Percentiles rank a stretch among this genome's conserved stretches.
These are phyloP conservation scores for Diaporthe destruens DNA, from an alignment of 2,329 filamentous ascomycete species.

Conservation along the genomic window DNA sequence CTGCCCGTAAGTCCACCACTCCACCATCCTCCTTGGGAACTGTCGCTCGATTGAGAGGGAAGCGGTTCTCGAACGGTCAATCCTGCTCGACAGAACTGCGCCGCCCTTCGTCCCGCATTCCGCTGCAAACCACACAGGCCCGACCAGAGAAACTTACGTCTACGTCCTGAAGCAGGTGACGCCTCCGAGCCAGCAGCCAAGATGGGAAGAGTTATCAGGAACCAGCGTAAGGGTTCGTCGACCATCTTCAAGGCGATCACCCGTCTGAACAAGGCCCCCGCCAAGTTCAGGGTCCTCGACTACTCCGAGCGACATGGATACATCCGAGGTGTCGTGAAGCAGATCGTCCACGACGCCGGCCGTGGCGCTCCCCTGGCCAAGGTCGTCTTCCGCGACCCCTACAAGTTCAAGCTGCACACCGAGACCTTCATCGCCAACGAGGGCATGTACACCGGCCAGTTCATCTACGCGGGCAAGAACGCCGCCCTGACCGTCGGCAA, in stretches of 20 bases:
- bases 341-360: slow-evolving; percentile 99
- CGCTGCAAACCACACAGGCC: slow-evolving; percentile 9
- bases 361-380: slow-evolving; percentile 98
- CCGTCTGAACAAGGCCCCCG: slow-evolving; percentile 93
- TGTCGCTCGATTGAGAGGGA: slow-evolving; percentile 31
- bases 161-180: slow-evolving; percentile 34
- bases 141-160: slow-evolving; percentile 34
- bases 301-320: slow-evolving; percentile 98
- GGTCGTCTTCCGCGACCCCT: slow-evolving; percentile 97
- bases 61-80: slow-evolving; percentile 14
- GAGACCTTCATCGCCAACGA: slow-evolving; percentile 99
- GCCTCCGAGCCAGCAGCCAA: slow-evolving; percentile 50
- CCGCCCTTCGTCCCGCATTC: background rate
- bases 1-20: slow-evolving; percentile 40
- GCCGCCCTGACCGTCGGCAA: slow-evolving; percentile 97
- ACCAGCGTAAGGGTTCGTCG: slow-evolving; percentile 73
- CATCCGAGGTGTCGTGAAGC: slow-evolving; percentile 96
- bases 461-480: slow-evolving; percentile 99
- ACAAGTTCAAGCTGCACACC: slow-evolving; percentile 96
- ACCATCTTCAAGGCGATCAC: slow-evolving; percentile 79
- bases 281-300: slow-evolving; percentile 97
- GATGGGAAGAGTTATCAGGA: slow-evolving; percentile 74
- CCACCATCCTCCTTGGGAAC: background rate
- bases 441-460: slow-evolving; percentile 99
- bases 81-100: background rate